Evolutionary conservation across 1,284 basidiomycete species (phyloP).

Genomic region (Trametes pubescens): DNA sequence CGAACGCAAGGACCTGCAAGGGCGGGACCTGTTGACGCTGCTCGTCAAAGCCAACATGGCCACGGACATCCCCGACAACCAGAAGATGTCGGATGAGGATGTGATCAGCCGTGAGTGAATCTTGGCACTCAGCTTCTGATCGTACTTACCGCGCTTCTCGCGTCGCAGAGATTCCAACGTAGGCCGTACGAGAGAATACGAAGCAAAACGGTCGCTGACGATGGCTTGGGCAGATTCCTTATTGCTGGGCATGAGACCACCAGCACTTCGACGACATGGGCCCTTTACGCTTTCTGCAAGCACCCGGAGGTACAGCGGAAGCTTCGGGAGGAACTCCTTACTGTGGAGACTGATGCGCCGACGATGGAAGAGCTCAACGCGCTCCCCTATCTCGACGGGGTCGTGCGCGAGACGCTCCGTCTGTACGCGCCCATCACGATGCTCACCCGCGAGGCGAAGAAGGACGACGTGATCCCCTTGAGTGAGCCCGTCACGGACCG

Average conservation of each 20-base stretch:
- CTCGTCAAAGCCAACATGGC: slow-evolving; percentile 59
- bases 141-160: background rate
- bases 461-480: slow-evolving; percentile 57
- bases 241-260: slow-evolving; percentile 82
- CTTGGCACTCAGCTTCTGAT: background rate
- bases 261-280: slow-evolving; percentile 57
- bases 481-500: slow-evolving; percentile 41
- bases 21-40: slow-evolving; percentile 44
- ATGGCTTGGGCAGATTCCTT: slow-evolving; percentile 48
- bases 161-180: background rate
- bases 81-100: slow-evolving; percentile 61
- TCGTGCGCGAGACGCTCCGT: slow-evolving; percentile 77
- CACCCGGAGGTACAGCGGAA: slow-evolving; percentile 65
- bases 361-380: slow-evolving; percentile 70
- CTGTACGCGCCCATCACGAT: slow-evolving; percentile 67
- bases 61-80: slow-evolving; percentile 49
- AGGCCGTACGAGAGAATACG: background rate
- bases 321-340: slow-evolving; percentile 72
- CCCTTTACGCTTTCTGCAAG: slow-evolving; percentile 68
- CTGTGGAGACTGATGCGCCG: slow-evolving; percentile 44
- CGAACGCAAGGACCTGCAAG: slow-evolving; percentile 36
- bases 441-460: slow-evolving; percentile 57
- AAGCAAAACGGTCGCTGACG: too few species aligned
- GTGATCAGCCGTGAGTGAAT: slow-evolving; percentile 58
- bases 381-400: slow-evolving; percentile 70